Conservation (phyloP, 352 stramenopile species). For the Phytophthora citricola region DNA sequence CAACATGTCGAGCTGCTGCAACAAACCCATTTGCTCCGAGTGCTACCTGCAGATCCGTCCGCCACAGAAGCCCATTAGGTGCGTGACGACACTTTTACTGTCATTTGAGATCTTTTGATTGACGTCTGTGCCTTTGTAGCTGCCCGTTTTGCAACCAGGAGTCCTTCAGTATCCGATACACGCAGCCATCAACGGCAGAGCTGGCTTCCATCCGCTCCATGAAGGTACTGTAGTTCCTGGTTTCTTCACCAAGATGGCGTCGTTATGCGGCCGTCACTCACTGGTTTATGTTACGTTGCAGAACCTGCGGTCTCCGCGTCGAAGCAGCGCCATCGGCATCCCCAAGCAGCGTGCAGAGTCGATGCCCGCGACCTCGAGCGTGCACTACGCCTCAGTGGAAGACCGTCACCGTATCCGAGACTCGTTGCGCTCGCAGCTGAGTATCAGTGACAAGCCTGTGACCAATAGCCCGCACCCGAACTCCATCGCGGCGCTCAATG, state of each 20-base stretch:
- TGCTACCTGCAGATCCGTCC: constrained; percentile 73
- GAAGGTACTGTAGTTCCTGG: constrained; percentile 30
- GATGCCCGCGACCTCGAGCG: constrained; percentile 11
- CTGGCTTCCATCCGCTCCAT: constrained; percentile 52
- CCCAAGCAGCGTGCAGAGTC: constrained; percentile 25
- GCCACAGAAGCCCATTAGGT: constrained; percentile 57
- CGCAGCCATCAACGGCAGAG: constrained; percentile 50
- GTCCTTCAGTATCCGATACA: constrained; percentile 63
- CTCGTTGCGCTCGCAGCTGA: constrained; percentile 73
- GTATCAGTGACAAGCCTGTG: constrained; percentile 60
- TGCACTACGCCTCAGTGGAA: constrained; percentile 76
- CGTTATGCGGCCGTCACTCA: constrained; percentile 10
- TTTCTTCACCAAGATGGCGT: constrained; percentile 1
- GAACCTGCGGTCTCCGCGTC: constrained; percentile 36
- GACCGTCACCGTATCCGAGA: constrained; percentile 79
- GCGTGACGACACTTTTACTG: constrained; percentile 16
- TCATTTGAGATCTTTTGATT: not conserved
- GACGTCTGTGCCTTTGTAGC: constrained; percentile 29
- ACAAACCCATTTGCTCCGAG: constrained; percentile 77
- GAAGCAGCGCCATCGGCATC: constrained; percentile 48
- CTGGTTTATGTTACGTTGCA: constrained; percentile 27
- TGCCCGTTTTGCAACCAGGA: constrained; percentile 87
- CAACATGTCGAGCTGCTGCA: constrained; percentile 70
- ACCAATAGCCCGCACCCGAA: constrained; percentile 60
- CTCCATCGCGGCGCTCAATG: constrained; percentile 44